Evolutionary conservation across 208 protist species (phyloP).

Genomic region (Phytomonas francai): DNA sequence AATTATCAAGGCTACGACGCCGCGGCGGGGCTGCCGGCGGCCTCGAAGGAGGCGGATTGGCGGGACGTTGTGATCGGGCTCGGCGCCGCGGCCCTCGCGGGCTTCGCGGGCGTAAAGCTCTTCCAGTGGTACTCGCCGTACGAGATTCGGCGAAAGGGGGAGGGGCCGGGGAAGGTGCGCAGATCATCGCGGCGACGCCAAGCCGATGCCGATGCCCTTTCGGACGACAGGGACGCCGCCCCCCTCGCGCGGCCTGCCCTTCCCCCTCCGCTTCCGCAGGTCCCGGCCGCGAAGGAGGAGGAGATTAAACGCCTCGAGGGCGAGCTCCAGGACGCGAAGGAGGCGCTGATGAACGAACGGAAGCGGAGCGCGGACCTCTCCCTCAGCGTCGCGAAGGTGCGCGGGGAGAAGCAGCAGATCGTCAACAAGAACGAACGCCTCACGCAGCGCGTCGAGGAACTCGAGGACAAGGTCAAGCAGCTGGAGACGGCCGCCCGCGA

Average conservation of each 20-base stretch:
- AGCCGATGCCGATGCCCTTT: conserved; percentile 6
- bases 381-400: conserved; percentile 44
- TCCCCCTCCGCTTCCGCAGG: conserved; percentile 2
- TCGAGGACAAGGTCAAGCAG: conserved; percentile 28
- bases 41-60: conserved; percentile 75
- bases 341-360: conserved; percentile 54
- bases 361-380: conserved; percentile 57
- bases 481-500: conserved; percentile 7
- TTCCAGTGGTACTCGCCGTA: conserved; percentile 74
- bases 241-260: conserved; percentile 1
- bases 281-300: conserved; percentile 14
- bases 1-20: no score
- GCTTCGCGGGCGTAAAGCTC: conserved; percentile 44
- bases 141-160: conserved; percentile 66
- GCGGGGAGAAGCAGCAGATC: conserved; percentile 41
- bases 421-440: conserved; percentile 48
- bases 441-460: conserved; percentile 31
- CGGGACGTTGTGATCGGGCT: conserved; percentile 70
- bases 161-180: conserved; percentile 16
- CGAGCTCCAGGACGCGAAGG: conserved; percentile 59
- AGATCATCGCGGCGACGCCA: conserved; percentile 6
- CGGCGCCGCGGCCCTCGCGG: conserved; percentile 42
- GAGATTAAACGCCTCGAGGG: conserved; percentile 37
- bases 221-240: conserved; percentile 16
- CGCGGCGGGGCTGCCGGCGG: conserved; percentile 12